Evolutionary conservation across 768 basidiomycete genomes (phyloP), one percentile per base, ranked within the genome.

Genomic region (Mycena rosella): DNA sequence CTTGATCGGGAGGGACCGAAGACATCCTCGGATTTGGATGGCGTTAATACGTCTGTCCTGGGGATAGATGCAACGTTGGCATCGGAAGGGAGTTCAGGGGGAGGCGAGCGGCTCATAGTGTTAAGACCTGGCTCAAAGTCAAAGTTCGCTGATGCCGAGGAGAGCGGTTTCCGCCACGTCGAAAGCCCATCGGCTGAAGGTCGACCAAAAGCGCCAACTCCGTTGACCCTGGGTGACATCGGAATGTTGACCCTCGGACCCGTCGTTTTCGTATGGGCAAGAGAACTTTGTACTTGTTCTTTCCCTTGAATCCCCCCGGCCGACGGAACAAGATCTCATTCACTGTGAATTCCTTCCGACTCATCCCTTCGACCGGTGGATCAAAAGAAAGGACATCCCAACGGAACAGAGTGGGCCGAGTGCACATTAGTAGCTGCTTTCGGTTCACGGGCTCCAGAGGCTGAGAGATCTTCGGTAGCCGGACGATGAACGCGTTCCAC

Each of bases 311-410:
- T 11, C 70, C 72, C 11, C 70, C 72, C 13, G 72, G 58, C 67
- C 80, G 85, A 63, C 77, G 83, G 78, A 93, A 92, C 38, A 95
- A 78, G 42, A 90, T 75, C 30, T 91, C 88, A 70, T 92, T 90
- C 44, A 93, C 63, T 22, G 88, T 87, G 51, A 91, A 81, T 63
- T 91, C 90, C 52, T 86, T 82, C 47, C 79, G 85, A 58, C 71
- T 86, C 87, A 90, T 90, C 53, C 87, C 89, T 61, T 87, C 86
- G 17, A 91, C 83, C 20, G 91, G 90, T 57, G 94, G 92, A 34
- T 88, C 86, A 78, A 90, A 92, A 3, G 91, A 90, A 30, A 91
- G 80, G 29, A 89, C 85, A 59, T 94, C 93, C 79, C 87, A 84
- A 47, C 90, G 87, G 30, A 86, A 73, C 29, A 78, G 81, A 34